A percentile compares a stretch with the other conserved stretches of the same genome.
Evolutionary conservation across 768 basidiomycete species (phyloP).

Genomic region (Favolaschia claudopus): DNA sequence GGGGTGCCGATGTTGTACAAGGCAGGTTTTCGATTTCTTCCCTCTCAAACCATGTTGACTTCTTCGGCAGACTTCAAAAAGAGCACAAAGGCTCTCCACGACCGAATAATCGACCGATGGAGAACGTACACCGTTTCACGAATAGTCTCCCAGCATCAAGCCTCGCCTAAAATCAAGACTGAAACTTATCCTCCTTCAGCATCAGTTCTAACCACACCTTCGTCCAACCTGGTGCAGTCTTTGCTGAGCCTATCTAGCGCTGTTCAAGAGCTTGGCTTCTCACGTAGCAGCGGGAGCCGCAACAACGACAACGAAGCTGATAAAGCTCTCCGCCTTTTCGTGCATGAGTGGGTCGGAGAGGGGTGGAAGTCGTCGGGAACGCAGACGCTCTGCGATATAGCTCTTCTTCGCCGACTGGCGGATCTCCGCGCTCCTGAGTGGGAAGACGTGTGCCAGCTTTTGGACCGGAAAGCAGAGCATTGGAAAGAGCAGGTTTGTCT

Average conservation of each 20-base stretch:
- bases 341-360: conserved; percentile 42
- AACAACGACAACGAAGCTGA: conserved; percentile 42
- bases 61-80: conserved; percentile 56
- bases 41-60: not conserved
- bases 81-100: conserved; percentile 48
- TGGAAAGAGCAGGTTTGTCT: conserved; percentile 36
- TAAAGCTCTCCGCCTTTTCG: conserved; percentile 49
- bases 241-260: conserved; percentile 61
- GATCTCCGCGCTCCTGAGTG: conserved; percentile 42
- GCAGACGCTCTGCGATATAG: conserved; percentile 54
- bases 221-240: conserved; percentile 60
- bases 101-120: conserved; percentile 62
- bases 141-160: conserved; percentile 39
- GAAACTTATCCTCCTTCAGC: conserved; percentile 20
- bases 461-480: conserved; percentile 38
- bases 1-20: conserved; percentile 40
- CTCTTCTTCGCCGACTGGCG: conserved; percentile 54
- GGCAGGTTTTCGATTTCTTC: conserved; percentile 38
- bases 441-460: conserved; percentile 30
- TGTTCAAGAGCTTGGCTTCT: conserved; percentile 63
- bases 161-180: conserved; percentile 24
- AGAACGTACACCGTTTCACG: conserved; percentile 48
- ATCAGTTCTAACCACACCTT: conserved; percentile 48
- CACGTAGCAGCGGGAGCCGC: conserved; percentile 43
- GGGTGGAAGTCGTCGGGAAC: conserved; percentile 33